Evolutionary conservation across 441 rosid species (phyloP), one percentile per base, ranked within the genome.

Genomic region (Gossypium trilobum): DNA sequence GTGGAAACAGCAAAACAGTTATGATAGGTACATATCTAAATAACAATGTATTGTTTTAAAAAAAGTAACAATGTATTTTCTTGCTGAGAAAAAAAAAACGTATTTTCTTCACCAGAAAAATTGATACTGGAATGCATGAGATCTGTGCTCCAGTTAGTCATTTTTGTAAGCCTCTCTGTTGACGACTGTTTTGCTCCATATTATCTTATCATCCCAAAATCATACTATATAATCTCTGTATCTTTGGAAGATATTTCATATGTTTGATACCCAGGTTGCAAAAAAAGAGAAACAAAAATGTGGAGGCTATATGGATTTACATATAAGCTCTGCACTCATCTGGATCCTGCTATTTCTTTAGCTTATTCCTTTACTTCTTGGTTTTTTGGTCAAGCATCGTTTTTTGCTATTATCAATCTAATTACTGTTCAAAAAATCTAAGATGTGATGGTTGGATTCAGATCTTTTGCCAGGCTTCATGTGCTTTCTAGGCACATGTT

Each of bases 1-100:
- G 91, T 73, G 89, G 91, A 66, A 87, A 87, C 78, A 87, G 91
- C 76, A 85, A 79, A 83, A 87, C 91, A 3, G 84, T 84, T 71
- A 87, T 87, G 91, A 85, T 87, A 76, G 91, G 91, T 87, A 82
- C 78, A 65, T 51, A 7, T 70, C 62, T 6, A 42, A 67, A 55
- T 25, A 19, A 50, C 60, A 48, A 48, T 48, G 54, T 48, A 48
- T 19, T 61, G 39, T 22, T 11, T 64, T 23, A 66, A 7, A 66
- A 44, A 19, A 22, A 19, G 39, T 19, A 31, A 5, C 22, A 46
- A 1, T 19, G 44, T 19, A 13, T 6, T 22, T 11, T 20, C 25
- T 23, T 22, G n/a, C 3, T 31, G 31, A 4, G 10, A 46, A 11
- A 3, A 19, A 22, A 22, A 13, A 63, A 50, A 23, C 44, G 11